Evolutionary conservation across 257 asterid genomes (phyloP).

Genomic region (Euphrasia confusa): DNA sequence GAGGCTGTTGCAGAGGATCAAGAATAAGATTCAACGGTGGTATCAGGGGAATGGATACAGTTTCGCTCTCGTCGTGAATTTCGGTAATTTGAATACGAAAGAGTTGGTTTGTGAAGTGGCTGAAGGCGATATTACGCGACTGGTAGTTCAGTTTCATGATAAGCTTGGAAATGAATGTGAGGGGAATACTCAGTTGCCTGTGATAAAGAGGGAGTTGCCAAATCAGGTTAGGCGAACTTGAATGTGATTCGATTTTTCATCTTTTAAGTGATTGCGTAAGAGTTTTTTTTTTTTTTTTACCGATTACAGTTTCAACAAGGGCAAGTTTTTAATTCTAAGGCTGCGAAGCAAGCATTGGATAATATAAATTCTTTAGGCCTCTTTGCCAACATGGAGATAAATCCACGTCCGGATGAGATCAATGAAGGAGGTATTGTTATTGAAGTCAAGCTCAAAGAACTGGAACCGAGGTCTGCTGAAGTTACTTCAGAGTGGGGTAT

Average conservation of each 20-base stretch:
- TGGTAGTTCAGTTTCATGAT: constrained; percentile 86
- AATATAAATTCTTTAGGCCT: constrained; percentile 82
- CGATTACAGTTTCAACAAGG: constrained; percentile 80
- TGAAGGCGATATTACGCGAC: constrained; percentile 92
- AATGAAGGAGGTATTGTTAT: constrained; percentile 94
- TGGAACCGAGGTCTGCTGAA: constrained; percentile 97
- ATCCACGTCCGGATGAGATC: constrained; percentile 94
- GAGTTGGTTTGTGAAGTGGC: constrained; percentile 98
- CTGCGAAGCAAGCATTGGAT: constrained; percentile 92
- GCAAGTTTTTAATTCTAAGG: constrained; percentile 82
- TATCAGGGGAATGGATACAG: constrained; percentile 92
- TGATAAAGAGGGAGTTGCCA: constrained; percentile 83
- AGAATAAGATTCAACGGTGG: constrained; percentile 95
- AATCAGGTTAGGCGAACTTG: constrained; percentile 45
- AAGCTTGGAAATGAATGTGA: constrained; percentile 91
- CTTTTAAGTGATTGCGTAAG: background rate
- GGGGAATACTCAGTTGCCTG: constrained; percentile 82
- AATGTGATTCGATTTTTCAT: constrained; percentile 20
- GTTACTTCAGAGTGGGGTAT: constrained; percentile 98
- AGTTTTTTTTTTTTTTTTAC: constrained; percentile 15
- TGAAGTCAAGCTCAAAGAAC: constrained; percentile 88
- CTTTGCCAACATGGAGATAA: constrained; percentile 94
- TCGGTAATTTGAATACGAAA: constrained; percentile 85
- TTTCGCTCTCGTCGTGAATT: constrained; percentile 91
- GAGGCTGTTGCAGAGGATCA: constrained; percentile 84